A percentile compares a stretch with the other conserved stretches of the same genome.
Conservation (phyloP, 2,329 filamentous ascomycete species). For the Cordyceps militaris region DNA sequence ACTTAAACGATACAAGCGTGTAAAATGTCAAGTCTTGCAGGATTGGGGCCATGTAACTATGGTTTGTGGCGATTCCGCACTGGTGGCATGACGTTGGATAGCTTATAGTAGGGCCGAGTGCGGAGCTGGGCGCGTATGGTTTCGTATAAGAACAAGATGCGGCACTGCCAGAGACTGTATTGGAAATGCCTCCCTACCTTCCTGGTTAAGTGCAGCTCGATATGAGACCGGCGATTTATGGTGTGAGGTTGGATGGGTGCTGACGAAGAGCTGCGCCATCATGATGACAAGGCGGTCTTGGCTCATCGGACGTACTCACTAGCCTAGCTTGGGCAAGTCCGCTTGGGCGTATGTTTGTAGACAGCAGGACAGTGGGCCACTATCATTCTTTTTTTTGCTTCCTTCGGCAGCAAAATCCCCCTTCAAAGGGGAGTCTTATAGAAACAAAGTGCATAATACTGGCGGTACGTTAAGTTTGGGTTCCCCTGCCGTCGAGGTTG, state of each 20-base stretch:
- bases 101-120: not conserved
- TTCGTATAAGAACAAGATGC: not conserved
- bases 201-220: not conserved
- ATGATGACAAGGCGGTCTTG: not conserved
- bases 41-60: not conserved
- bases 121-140: not conserved
- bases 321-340: not conserved
- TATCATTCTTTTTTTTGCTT: too few relatives aligned
- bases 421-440: too few relatives aligned
- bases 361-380: not conserved
- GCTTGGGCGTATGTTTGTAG: not conserved
- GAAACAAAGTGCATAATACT: too few relatives aligned
- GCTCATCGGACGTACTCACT: not conserved
- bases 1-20: too few relatives aligned
- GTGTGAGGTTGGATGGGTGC: not conserved
- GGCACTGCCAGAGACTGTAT: not conserved
- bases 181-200: not conserved
- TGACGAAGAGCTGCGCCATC: not conserved
- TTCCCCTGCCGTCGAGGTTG: too few relatives aligned
- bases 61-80: not conserved
- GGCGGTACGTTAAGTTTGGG: too few relatives aligned
- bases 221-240: not conserved
- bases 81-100: not conserved
- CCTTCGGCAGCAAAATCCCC: too few relatives aligned
- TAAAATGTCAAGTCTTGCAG: not conserved